phyloP scores from a whole-genome alignment of 176 grass and related monocot genomes.

The Phoenix dactylifera region DNA sequence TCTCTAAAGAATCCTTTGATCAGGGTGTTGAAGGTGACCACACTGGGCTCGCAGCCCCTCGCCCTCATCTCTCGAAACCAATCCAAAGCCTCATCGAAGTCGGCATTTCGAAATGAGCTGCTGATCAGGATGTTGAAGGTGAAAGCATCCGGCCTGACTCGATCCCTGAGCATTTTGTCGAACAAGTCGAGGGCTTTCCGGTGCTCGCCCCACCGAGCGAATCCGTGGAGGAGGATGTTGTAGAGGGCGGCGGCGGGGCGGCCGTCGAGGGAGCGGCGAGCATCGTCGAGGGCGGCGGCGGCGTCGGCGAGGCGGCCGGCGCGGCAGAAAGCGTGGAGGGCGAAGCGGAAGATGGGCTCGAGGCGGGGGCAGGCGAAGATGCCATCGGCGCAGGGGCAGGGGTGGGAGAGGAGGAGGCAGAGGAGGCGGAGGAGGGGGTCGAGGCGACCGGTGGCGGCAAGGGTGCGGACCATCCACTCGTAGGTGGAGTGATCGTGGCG shows the following conservation, averaged over 20 bases:
- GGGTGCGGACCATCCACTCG: no score
- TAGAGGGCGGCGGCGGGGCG: constrained; percentile 47
- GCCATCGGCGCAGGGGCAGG: no score
- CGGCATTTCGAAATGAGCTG: constrained; percentile 35
- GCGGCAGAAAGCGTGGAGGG: no score
- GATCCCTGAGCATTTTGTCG: constrained; percentile 46
- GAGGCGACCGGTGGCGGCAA: no score
- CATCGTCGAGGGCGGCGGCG: not conserved
- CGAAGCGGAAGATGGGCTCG: no score
- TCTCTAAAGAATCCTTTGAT: constrained; percentile 68
- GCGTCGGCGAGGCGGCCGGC: no score
- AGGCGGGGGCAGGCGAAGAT: no score
- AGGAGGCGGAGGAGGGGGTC: no score
- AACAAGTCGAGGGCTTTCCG: constrained; percentile 39
- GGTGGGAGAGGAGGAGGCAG: no score
- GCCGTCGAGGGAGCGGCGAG: constrained; percentile 44
- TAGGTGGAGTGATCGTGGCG: no score
- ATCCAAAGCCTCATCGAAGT: constrained; percentile 39
- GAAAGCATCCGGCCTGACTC: constrained; percentile 39
- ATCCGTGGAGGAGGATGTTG: constrained; percentile 52
- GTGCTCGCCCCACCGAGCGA: constrained; percentile 32
- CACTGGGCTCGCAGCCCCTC: constrained; percentile 33
- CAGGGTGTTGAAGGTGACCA: constrained; percentile 66
- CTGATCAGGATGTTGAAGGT: constrained; percentile 78
- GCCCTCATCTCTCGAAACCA: constrained; percentile 61